Base-by-base conservation (phyloP, 163 green algal genomes). In the Chlorella variabilis region DNA sequence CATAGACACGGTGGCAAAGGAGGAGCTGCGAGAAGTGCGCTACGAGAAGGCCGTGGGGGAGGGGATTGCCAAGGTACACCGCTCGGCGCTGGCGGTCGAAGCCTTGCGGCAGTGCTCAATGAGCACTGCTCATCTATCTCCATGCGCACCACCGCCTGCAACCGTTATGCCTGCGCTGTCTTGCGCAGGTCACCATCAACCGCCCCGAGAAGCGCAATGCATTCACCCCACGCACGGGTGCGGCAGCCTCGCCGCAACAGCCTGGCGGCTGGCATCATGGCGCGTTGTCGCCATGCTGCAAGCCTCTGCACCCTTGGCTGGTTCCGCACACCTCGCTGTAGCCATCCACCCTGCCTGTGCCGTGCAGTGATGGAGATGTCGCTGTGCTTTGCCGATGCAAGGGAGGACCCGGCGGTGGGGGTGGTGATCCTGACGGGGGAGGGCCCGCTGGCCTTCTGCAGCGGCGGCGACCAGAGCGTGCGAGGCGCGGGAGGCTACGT, bases 131-230 rank as follows among this genome's bases (percentile, higher is more conserved):
- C n/a, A n/a, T n/a, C n/a, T n/a, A n/a, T n/a, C n/a, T n/a, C n/a
- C n/a, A n/a, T n/a, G n/a, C n/a, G n/a, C n/a, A n/a, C n/a, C n/a
- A n/a, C n/a, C n/a, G n/a, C n/a, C n/a, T n/a, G n/a, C n/a, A n/a
- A n/a, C n/a, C n/a, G n/a, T n/a, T n/a, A n/a, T n/a, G n/a, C 45
- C 45, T 54, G 45, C 45, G 45, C 45, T 54, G n/a, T 17, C 4
- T 78, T 42, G 13, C 87, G 79, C 91, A 98, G 94, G 97, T 99
- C 31, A 98, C 91, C 51, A 99, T 99, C 84, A 98, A 99, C 83
- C 83, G 97, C 1, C 97, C 96, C 27, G 81, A 98, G 25, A 94
- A 92, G 77, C 86, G 96, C n/a, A 99, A 99, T 74, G 97, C 97
- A 2, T 99, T 99, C 90, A 94, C 88, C 5, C 97, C 97, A 4